phyloP scores from a whole-genome alignment of 257 asterid species.

The Solanum chaucha region DNA sequence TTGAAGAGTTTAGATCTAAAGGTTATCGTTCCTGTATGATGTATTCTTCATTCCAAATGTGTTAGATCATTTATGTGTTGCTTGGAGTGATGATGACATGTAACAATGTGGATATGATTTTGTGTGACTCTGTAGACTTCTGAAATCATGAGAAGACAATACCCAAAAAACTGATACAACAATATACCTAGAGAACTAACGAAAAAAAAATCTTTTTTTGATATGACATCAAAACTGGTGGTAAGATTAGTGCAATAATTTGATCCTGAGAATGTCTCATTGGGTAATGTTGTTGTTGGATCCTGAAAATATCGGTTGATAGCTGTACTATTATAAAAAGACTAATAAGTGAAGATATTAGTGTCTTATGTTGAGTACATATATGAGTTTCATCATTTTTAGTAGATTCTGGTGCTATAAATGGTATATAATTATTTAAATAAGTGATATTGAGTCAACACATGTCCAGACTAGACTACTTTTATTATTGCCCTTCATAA shows the following conservation, averaged over 20 bases:
- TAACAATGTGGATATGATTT: not conserved
- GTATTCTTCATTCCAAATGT: not conserved
- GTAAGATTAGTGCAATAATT: not conserved
- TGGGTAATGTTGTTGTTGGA: too few species aligned
- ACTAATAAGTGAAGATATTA: too few species aligned
- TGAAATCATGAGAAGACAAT: not conserved
- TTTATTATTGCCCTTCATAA: not conserved
- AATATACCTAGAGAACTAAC: not conserved
- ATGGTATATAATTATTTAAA: too few species aligned
- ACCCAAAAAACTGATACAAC: too few species aligned
- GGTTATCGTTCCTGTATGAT: not conserved
- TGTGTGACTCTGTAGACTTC: not conserved
- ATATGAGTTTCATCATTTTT: not conserved
- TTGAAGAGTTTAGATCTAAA: not conserved
- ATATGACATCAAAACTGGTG: not conserved
- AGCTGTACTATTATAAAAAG: too few species aligned
- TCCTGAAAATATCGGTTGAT: too few species aligned
- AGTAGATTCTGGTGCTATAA: too few species aligned
- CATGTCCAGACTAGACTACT: not conserved
- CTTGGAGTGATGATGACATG: not conserved
- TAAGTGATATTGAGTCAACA: not conserved
- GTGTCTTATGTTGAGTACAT: too few species aligned
- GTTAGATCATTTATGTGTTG: not conserved
- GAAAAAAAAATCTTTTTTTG: not conserved
- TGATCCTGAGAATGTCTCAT: too few species aligned